Conservation (phyloP, 768 basidiomycete genomes). For the Omphalotus guepiniiformis region DNA sequence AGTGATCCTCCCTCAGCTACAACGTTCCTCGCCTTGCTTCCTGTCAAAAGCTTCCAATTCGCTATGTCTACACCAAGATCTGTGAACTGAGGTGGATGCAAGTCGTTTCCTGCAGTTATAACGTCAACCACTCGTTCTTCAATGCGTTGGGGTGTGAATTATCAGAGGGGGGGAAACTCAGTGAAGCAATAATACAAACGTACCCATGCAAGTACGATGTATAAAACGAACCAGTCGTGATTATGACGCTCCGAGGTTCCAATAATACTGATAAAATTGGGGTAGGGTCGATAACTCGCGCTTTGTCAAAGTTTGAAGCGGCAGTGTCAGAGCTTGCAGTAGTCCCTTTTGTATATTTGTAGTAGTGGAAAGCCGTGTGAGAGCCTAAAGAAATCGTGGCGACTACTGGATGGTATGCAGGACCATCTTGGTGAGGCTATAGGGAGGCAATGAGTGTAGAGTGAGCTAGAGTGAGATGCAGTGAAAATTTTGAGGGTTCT, state of each 20-base stretch:
- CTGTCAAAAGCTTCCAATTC: conserved; percentile 54
- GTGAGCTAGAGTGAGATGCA: conserved; percentile 11
- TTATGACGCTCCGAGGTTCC: conserved; percentile 81
- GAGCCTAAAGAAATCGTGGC: conserved; percentile 88
- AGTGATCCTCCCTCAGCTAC: conserved; percentile 49
- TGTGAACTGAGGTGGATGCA: conserved; percentile 21
- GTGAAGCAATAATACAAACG: conserved; percentile 7
- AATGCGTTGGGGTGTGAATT: conserved; percentile 44
- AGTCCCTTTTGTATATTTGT: conserved; percentile 46
- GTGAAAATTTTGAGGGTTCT: conserved; percentile 15
- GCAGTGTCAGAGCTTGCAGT: conserved; percentile 15
- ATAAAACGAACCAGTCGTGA: conserved; percentile 71
- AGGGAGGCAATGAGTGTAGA: conserved; percentile 6
- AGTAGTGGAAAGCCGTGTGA: conserved; percentile 81
- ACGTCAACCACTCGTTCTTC: conserved; percentile 50
- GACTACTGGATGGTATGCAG: conserved; percentile 82
- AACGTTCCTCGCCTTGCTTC: conserved; percentile 29
- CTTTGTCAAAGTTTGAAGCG: conserved; percentile 23
- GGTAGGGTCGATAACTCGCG: conserved; percentile 53
- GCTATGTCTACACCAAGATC: conserved; percentile 38
- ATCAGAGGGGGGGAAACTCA: conserved; percentile 5
- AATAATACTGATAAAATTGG: conserved; percentile 74
- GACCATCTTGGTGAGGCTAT: conserved; percentile 91
- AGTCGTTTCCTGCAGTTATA: conserved; percentile 24
- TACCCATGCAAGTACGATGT: conserved; percentile 70